Evolutionary conservation across 805 yeast species (phyloP).

Genomic region (Pichia nakasei): DNA sequence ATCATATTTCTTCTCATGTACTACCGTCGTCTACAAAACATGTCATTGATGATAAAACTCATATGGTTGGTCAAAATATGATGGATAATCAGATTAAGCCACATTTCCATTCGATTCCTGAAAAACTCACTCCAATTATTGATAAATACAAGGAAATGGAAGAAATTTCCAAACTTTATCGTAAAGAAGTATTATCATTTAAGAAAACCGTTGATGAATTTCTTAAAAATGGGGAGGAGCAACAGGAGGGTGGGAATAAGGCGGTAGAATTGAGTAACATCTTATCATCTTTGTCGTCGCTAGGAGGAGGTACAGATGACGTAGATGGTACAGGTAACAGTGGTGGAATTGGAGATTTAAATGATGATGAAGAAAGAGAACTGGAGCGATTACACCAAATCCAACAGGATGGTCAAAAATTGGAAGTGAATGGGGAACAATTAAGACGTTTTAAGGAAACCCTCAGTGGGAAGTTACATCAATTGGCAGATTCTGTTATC

Average conservation of each 20-base stretch:
- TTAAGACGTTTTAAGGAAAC: not conserved
- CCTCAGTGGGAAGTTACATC: not conserved
- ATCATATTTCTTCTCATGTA: no score
- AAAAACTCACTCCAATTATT: not conserved
- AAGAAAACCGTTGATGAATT: not conserved
- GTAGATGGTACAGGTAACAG: not conserved
- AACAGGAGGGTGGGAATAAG: not conserved
- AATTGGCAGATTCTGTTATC: not conserved
- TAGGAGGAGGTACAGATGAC: not conserved
- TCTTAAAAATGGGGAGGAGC: not conserved
- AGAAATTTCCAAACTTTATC: not conserved
- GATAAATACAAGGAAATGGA: not conserved
- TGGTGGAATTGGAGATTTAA: slow-evolving; percentile 1
- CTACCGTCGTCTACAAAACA: no score
- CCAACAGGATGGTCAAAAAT: not conserved
- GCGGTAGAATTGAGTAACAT: slow-evolving; percentile 1
- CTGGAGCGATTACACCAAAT: not conserved
- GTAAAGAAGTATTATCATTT: not conserved
- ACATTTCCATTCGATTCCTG: not conserved
- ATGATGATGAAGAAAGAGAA: not conserved
- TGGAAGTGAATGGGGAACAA: not conserved
- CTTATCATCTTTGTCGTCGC: slow-evolving; percentile 4
- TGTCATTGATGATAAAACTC: no score
- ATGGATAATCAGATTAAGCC: not conserved
- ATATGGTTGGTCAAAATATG: no score